Evolutionary conservation across 441 rosid genomes (phyloP), one percentile per base, ranked within the genome.

Genomic region (Eruca vesicaria): DNA sequence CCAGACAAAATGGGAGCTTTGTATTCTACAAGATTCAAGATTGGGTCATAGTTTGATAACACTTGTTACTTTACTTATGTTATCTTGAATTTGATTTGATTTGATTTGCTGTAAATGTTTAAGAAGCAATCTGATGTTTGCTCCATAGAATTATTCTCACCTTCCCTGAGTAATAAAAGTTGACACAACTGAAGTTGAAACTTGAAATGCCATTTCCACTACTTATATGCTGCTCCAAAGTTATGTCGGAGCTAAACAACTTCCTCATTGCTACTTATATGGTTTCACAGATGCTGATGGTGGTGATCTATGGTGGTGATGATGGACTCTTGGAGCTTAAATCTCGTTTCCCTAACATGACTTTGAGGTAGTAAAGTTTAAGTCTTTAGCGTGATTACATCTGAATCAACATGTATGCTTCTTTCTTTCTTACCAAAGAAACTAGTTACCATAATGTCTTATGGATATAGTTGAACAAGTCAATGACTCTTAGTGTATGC

Each of bases 1-100:
- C 97, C 69, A 93, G 90, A 82, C 85, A 85, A 78, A 82, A 82
- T 83, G 92, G 88, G 75, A 84, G 81, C 86, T 23, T 23, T 23
- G 26, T 23, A 23, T 23, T 23, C 26, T 23, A 1, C 26, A 23
- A 3, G 26, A 23, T 23, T 23, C 26, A 23, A 29, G 7, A n/a
- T 63, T 1, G 75, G 66, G 63, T 69, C 52, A 55, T 55, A 69
- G 48, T 41, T 14, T 41, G 48, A 41, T 38, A 5, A 38, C 48
- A 38, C 64, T 68, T 15, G 69, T 53, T 61, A 26, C 32, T 28
- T 43, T 32, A 5, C 45, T 8, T 59, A 3, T 11, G 16, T 59
- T 60, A 35, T 26, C 14, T 12, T 59, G 68, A 15, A 67, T 59
- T 48, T 67, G 43, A 59, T 15, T 31, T 23, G 26, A 23, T 23